A percentile compares a stretch with the other conserved stretches of the same genome.
phyloP scores from a whole-genome alignment of 352 stramenopile species.

The Phytophthora parvispora region DNA sequence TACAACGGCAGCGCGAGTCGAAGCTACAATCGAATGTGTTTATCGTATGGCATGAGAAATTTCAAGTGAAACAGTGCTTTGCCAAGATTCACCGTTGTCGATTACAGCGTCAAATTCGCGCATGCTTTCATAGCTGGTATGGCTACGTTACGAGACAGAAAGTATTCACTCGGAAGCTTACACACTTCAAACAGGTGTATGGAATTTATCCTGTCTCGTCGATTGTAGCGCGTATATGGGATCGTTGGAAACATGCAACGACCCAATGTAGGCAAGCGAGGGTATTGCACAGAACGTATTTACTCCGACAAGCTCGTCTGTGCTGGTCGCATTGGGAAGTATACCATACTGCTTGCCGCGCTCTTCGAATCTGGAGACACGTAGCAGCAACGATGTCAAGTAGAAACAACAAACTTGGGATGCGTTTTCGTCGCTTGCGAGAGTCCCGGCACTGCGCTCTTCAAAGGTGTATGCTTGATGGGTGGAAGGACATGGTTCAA shows the following conservation, averaged over 20 bases:
- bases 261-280: slow-evolving; percentile 5
- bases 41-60: slow-evolving; percentile 15
- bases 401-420: slow-evolving; percentile 33
- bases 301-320: background rate
- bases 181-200: slow-evolving; percentile 48
- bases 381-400: slow-evolving; percentile 8
- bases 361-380: slow-evolving; percentile 34
- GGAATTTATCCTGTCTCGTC: slow-evolving; percentile 44
- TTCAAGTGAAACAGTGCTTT: slow-evolving; percentile 11
- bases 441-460: background rate
- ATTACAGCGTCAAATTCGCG: slow-evolving; percentile 2
- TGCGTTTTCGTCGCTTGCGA: slow-evolving; percentile 43
- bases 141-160: slow-evolving; percentile 6
- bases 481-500: slow-evolving; percentile 25
- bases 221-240: slow-evolving; percentile 32
- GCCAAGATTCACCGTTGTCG: slow-evolving; percentile 2
- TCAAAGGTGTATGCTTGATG: slow-evolving; percentile 4
- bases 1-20: slow-evolving; percentile 6
- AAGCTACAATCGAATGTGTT: slow-evolving; percentile 15
- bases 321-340: slow-evolving; percentile 38
- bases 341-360: slow-evolving; percentile 29
- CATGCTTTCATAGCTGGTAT: slow-evolving; percentile 26
- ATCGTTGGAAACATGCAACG: slow-evolving; percentile 34
- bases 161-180: slow-evolving; percentile 41
- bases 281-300: slow-evolving; percentile 9